Conservation (phyloP, 1,139 yeast species). For the Pichia sp. region DNA sequence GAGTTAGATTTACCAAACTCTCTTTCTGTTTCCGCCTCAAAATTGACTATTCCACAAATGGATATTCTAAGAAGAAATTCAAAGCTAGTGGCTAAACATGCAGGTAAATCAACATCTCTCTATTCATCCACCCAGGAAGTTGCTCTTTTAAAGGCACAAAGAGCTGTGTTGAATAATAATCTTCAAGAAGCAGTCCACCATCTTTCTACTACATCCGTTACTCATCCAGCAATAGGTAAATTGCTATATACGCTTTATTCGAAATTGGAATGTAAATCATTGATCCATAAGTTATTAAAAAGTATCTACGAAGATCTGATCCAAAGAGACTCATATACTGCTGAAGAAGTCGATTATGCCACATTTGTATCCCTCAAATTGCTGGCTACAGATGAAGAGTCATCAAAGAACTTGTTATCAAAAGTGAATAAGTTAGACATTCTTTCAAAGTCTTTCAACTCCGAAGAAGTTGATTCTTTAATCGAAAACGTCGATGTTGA, state of each 20-base stretch:
- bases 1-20: constrained; percentile 36
- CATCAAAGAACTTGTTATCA: neutral
- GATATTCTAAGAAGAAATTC: constrained; percentile 34
- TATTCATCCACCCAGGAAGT: neutral
- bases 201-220: constrained; percentile 30
- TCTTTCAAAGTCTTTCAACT: constrained; percentile 14
- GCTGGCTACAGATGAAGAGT: neutral
- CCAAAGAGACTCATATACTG: neutral
- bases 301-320: constrained; percentile 21
- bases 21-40: constrained; percentile 30
- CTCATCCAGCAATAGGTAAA: constrained; percentile 37
- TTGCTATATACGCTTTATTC: constrained; percentile 43
- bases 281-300: constrained; percentile 23
- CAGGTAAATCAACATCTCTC: neutral
- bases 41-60: constrained; percentile 38
- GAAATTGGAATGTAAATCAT: constrained; percentile 24
- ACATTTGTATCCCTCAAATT: neutral
- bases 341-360: neutral
- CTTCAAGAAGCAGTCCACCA: constrained; percentile 37
- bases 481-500: constrained; percentile 24
- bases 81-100: neutral
- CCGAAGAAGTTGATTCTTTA: constrained; percentile 12
- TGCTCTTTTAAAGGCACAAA: constrained; percentile 37
- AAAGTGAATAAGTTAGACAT: constrained; percentile 3
- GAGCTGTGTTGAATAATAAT: constrained; percentile 32